Conservation (phyloP, 495 filamentous ascomycete genomes). For the Penicillium goetzii region DNA sequence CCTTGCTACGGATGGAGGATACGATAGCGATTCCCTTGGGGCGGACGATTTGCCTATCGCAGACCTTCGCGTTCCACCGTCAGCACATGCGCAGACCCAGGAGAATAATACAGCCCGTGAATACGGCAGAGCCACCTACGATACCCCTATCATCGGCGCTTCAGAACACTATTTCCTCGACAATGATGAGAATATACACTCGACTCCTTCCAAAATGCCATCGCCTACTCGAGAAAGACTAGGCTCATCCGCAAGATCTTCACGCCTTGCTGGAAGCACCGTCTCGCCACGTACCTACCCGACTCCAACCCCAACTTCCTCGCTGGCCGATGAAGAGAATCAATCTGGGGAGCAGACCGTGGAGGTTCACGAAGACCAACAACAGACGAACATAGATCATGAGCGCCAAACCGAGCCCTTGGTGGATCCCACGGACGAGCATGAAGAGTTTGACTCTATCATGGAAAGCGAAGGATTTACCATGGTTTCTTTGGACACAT, state of each 20-base stretch:
- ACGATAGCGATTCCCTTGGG: constrained; percentile 34
- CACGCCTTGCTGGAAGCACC: constrained; percentile 36
- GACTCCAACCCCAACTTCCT: constrained; percentile 46
- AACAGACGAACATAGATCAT: constrained; percentile 6
- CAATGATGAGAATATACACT: constrained; percentile 39
- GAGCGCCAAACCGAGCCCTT: constrained; percentile 11
- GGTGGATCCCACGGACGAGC: constrained; percentile 47
- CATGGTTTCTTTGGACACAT: constrained; percentile 60
- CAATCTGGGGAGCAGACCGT: constrained; percentile 6
- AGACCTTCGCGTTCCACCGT: constrained; percentile 25
- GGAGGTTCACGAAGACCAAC: constrained; percentile 6
- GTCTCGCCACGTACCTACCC: constrained; percentile 48
- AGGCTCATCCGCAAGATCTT: constrained; percentile 37
- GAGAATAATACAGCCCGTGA: constrained; percentile 13
- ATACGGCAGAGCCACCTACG: constrained; percentile 32
- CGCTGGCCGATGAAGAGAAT: constrained; percentile 44
- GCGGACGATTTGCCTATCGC: constrained; percentile 32
- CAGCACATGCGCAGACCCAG: constrained; percentile 5
- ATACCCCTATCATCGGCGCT: constrained; percentile 37
- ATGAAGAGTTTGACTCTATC: constrained; percentile 57
- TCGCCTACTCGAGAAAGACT: constrained; percentile 37
- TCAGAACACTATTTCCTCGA: constrained; percentile 38
- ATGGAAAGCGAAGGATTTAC: constrained; percentile 64
- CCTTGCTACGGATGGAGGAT: constrained; percentile 30
- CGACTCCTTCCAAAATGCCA: constrained; percentile 49